Evolutionary conservation across 2,329 filamentous ascomycete species (phyloP).

Genomic region (Xylariaceae sp.): DNA sequence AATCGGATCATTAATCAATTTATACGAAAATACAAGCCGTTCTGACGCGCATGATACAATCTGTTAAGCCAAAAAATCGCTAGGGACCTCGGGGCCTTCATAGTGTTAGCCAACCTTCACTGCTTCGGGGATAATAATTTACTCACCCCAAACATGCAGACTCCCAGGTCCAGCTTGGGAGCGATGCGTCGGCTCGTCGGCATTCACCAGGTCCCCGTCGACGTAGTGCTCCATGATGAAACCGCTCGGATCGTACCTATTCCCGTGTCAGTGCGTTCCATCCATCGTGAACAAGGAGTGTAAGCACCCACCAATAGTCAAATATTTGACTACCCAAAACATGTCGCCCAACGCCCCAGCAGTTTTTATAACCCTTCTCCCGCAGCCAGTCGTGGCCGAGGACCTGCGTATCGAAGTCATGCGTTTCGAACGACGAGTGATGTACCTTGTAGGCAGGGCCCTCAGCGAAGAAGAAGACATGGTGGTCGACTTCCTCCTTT

Average conservation of each 20-base stretch:
- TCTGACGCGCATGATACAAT: neutral
- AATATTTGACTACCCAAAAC: conserved; percentile 75
- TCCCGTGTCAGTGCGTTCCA: conserved; percentile 8
- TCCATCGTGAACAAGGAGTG: neutral
- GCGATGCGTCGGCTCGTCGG: conserved; percentile 55
- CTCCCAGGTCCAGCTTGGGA: conserved; percentile 49
- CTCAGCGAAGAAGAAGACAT: conserved; percentile 58
- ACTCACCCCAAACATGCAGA: conserved; percentile 53
- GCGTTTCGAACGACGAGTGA: conserved; percentile 72
- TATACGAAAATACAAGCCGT: neutral
- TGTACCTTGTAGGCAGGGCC: conserved; percentile 62
- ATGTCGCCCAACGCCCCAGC: conserved; percentile 75
- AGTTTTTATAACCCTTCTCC: conserved; percentile 65
- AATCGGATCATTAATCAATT: too few species aligned
- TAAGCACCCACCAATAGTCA: conserved; percentile 68
- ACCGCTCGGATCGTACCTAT: conserved; percentile 63
- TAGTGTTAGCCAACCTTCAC: conserved; percentile 6
- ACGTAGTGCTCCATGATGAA: conserved; percentile 75
- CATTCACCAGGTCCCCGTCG: conserved; percentile 69
- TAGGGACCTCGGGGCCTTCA: conserved; percentile 37
- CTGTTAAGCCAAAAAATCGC: conserved; percentile 34
- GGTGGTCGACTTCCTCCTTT: conserved; percentile 54
- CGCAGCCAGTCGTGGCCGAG: conserved; percentile 73
- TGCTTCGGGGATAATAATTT: neutral
- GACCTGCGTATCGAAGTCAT: conserved; percentile 73